Percentiles rank a stretch among this genome's conserved stretches.
phyloP scores from a whole-genome alignment of 1,284 basidiomycete species.

The Moniliella sp. region DNA sequence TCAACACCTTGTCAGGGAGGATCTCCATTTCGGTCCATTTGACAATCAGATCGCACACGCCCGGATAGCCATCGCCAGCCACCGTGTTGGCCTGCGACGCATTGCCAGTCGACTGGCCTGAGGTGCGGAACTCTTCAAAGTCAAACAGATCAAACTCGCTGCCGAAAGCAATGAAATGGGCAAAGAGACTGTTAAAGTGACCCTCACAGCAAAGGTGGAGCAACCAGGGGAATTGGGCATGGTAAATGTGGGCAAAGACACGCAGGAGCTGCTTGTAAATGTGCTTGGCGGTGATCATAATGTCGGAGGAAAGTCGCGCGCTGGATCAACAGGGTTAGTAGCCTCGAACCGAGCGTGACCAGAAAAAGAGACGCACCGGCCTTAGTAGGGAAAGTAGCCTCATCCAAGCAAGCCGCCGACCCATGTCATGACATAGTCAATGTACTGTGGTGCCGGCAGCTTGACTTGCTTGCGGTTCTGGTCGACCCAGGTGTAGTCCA shows the following conservation, averaged over 20 bases:
- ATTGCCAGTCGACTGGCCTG: too few species aligned
- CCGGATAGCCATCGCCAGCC: too few species aligned
- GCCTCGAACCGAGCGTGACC: too few species aligned
- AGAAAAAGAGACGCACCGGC: constrained; percentile 40
- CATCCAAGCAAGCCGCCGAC: constrained; percentile 81
- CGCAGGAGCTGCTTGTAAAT: constrained; percentile 88
- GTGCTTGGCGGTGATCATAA: constrained; percentile 80
- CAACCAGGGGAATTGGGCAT: constrained; percentile 71
- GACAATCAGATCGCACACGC: constrained; percentile 66
- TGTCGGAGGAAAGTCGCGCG: constrained; percentile 66
- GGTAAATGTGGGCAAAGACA: constrained; percentile 91
- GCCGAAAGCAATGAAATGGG: constrained; percentile 77
- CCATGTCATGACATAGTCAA: constrained; percentile 98
- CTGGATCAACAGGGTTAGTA: too few species aligned
- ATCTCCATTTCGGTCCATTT: constrained; percentile 67
- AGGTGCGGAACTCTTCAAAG: constrained; percentile 49
- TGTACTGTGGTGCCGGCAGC: constrained; percentile 82
- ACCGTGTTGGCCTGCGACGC: too few species aligned
- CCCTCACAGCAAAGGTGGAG: constrained; percentile 84
- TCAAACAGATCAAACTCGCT: constrained; percentile 59
- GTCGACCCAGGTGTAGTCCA: constrained; percentile 85
- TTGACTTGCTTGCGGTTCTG: constrained; percentile 73
- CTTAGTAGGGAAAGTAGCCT: constrained; percentile 80
- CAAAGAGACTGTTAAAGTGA: constrained; percentile 92
- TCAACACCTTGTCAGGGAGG: constrained; percentile 38